phyloP scores from a whole-genome alignment of 176 grass and related monocot genomes.

The Carex myosuroides region DNA sequence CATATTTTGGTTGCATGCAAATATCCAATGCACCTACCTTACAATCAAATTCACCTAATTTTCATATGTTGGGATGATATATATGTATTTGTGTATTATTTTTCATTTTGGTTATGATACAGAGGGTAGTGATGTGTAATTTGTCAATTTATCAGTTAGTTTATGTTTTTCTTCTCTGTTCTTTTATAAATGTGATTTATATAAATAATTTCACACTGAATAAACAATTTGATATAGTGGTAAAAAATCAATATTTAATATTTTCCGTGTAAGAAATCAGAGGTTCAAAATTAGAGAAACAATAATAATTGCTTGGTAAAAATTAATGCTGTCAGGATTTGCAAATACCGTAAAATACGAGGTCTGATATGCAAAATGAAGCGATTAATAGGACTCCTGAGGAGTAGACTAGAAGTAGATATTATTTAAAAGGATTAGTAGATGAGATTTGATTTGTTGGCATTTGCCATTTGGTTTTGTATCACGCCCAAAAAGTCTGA shows the following conservation, averaged over 20 bases:
- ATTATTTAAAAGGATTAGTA: not conserved
- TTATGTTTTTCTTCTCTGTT: not conserved
- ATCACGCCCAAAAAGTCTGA: constrained; percentile 19
- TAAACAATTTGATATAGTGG: too few species aligned
- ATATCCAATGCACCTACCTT: not conserved
- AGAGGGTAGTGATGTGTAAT: not conserved
- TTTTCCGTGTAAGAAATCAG: too few species aligned
- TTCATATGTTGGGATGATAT: too few species aligned
- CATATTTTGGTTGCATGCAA: not conserved
- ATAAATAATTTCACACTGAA: not conserved
- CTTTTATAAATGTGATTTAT: not conserved
- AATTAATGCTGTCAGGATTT: not conserved
- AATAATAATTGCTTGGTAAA: too few species aligned
- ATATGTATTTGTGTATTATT: not conserved
- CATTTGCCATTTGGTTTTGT: constrained; percentile 11
- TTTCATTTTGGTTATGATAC: not conserved
- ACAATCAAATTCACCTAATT: not conserved
- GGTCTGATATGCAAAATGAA: not conserved
- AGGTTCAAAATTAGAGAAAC: too few species aligned
- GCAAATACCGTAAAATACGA: constrained; percentile 6
- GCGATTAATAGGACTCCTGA: not conserved
- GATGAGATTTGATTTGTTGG: constrained; percentile 24
- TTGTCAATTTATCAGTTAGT: not conserved
- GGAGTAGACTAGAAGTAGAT: not conserved
- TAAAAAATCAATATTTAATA: too few species aligned